Evolutionary conservation across 257 asterid species (phyloP).

Genomic region (Lycium ferocissimum): DNA sequence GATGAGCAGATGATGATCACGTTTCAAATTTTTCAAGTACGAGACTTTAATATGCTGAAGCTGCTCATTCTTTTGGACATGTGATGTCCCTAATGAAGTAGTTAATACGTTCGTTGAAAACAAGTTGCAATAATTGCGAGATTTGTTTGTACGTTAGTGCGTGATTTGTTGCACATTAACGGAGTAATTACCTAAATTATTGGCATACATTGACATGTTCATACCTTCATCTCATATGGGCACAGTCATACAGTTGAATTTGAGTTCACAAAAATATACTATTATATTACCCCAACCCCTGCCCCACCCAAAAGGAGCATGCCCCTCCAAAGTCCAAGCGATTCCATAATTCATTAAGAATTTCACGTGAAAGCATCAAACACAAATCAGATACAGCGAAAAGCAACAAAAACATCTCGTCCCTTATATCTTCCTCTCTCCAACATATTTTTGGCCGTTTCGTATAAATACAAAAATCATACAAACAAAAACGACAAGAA

Average conservation of each 20-base stretch:
- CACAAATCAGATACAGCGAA: conserved; percentile 43
- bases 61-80: no score
- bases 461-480: conserved; percentile 42
- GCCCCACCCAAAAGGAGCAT: neutral
- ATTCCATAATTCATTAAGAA: conserved; percentile 44
- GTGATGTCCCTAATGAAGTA: no score
- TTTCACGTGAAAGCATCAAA: conserved; percentile 58
- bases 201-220: conserved; percentile 9
- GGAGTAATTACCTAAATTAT: neutral
- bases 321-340: neutral
- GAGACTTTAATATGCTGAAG: no score
- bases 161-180: neutral
- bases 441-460: conserved; percentile 45
- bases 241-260: conserved; percentile 14
- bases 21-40: no score
- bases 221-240: neutral
- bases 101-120: no score
- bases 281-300: neutral
- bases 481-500: conserved; percentile 20
- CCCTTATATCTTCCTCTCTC: conserved; percentile 31
- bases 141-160: neutral
- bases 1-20: no score
- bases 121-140: no score
- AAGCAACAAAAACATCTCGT: conserved; percentile 43
- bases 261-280: neutral